A percentile compares a stretch with the other conserved stretches of the same genome.
phyloP scores from a whole-genome alignment of 192 early-diverging fungal species.

The Helicostylum pulchrum region DNA sequence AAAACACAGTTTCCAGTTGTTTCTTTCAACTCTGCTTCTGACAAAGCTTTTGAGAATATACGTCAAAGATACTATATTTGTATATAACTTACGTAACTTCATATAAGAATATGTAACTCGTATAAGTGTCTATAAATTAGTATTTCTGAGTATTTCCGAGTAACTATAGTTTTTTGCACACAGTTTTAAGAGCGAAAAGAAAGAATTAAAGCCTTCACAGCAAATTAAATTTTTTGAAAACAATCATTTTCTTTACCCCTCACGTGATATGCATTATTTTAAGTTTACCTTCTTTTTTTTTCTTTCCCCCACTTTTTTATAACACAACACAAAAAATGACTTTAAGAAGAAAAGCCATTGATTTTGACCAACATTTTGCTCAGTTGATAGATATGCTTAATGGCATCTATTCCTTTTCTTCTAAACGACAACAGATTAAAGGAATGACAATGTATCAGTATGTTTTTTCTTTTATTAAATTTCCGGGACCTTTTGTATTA shows the following conservation, averaged over 20 bases:
- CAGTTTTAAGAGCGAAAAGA: too few relatives aligned
- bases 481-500: neutral
- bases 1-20: too few relatives aligned
- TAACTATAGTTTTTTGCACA: too few relatives aligned
- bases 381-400: slow-evolving; percentile 47
- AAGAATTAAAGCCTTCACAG: too few relatives aligned
- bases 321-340: slow-evolving; percentile 36
- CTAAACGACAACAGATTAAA: slow-evolving; percentile 42
- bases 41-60: too few relatives aligned
- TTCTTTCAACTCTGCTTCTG: too few relatives aligned
- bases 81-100: too few relatives aligned
- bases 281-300: neutral
- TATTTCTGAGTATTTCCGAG: too few relatives aligned
- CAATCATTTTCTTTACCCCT: neutral
- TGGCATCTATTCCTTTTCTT: slow-evolving; percentile 53
- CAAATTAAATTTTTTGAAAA: too few relatives aligned
- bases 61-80: too few relatives aligned
- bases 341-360: slow-evolving; percentile 49
- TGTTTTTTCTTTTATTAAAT: slow-evolving; percentile 13
- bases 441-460: slow-evolving; percentile 78
- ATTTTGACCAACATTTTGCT: slow-evolving; percentile 47
- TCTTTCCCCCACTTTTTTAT: neutral
- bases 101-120: too few relatives aligned
- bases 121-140: too few relatives aligned
- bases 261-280: neutral